A percentile compares a stretch with the other conserved stretches of the same genome.
These are phyloP conservation scores for Schwanniomyces polymorphus DNA, from an alignment of 805 yeast species.

Conservation along the genomic window DNA sequence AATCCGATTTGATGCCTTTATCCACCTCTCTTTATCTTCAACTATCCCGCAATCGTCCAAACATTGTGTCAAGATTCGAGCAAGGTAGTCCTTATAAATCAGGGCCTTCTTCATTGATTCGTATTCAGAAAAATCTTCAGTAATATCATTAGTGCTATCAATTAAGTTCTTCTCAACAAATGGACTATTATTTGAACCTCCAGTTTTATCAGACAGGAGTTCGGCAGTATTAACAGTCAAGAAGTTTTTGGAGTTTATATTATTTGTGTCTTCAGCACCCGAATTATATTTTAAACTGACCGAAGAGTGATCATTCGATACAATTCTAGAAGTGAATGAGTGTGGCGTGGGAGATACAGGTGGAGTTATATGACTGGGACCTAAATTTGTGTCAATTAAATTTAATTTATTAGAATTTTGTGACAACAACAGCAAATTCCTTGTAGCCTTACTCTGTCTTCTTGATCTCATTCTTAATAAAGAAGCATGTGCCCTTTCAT, in stretches of 20 bases:
- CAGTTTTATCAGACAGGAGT: not conserved
- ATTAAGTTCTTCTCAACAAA: not conserved
- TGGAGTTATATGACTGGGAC: slow-evolving; percentile 17
- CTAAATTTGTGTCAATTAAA: slow-evolving; percentile 15
- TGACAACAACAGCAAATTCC: slow-evolving; percentile 26
- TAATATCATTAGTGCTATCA: not conserved
- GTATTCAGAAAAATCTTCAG: not conserved
- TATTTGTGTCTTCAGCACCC: slow-evolving; percentile 5
- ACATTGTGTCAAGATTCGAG: slow-evolving; percentile 56
- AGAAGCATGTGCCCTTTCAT: slow-evolving; percentile 67
- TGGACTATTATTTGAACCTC: not conserved
- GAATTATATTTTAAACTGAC: slow-evolving; percentile 2
- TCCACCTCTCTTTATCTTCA: slow-evolving; percentile 57
- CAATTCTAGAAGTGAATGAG: not conserved
- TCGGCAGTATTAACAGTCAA: not conserved
- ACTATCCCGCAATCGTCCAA: slow-evolving; percentile 60
- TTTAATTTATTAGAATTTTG: slow-evolving; percentile 20
- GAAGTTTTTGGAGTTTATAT: not conserved
- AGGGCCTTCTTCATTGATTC: slow-evolving; percentile 5
- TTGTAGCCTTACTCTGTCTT: slow-evolving; percentile 47
- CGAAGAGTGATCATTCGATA: not conserved
- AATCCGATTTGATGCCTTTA: slow-evolving; percentile 46
- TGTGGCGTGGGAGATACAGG: slow-evolving; percentile 19
- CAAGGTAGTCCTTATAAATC: slow-evolving; percentile 43
- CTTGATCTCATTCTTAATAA: slow-evolving; percentile 59